Evolutionary conservation across 495 filamentous ascomycete genomes (phyloP).

Genomic region (Achaetomiella virescens): DNA sequence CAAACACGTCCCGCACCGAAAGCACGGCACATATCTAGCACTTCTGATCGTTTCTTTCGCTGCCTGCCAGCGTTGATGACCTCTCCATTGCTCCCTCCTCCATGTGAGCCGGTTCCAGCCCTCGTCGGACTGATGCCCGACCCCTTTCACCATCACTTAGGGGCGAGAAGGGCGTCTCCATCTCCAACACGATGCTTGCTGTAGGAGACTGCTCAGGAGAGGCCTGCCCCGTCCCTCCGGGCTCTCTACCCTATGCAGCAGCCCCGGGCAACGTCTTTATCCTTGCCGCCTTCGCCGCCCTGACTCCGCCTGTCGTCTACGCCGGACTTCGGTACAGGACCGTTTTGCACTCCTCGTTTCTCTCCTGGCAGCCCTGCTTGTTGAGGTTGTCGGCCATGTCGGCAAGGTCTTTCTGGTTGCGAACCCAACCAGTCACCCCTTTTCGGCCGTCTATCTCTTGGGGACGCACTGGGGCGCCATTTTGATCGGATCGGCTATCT

Average conservation of each 20-base stretch:
- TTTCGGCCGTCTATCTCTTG: constrained; percentile 33
- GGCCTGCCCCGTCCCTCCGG: constrained; percentile 16
- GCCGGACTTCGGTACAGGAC: constrained; percentile 35
- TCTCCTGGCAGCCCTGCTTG: constrained; percentile 29
- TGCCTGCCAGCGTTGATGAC: not conserved
- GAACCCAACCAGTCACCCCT: constrained; percentile 20
- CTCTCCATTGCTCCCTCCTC: not conserved
- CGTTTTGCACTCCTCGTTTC: constrained; percentile 24
- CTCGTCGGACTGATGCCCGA: not conserved
- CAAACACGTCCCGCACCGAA: not conserved
- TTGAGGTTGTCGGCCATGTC: constrained; percentile 38
- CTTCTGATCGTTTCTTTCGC: not conserved
- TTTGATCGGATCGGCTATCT: constrained; percentile 33
- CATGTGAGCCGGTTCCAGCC: not conserved
- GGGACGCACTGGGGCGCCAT: constrained; percentile 37
- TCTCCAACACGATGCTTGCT: constrained; percentile 3
- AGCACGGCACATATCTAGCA: constrained; percentile 3
- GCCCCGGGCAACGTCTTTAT: constrained; percentile 31
- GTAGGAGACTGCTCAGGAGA: constrained; percentile 12
- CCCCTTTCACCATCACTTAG: not conserved
- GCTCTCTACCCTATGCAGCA: constrained; percentile 27
- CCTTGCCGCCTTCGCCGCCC: constrained; percentile 34
- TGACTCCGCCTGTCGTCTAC: constrained; percentile 32
- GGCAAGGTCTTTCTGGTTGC: constrained; percentile 32
- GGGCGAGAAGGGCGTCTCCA: constrained; percentile 2